These are phyloP conservation scores for Lactifluus subvellereus DNA, from an alignment of 768 basidiomycete species.

Conservation along the genomic window DNA sequence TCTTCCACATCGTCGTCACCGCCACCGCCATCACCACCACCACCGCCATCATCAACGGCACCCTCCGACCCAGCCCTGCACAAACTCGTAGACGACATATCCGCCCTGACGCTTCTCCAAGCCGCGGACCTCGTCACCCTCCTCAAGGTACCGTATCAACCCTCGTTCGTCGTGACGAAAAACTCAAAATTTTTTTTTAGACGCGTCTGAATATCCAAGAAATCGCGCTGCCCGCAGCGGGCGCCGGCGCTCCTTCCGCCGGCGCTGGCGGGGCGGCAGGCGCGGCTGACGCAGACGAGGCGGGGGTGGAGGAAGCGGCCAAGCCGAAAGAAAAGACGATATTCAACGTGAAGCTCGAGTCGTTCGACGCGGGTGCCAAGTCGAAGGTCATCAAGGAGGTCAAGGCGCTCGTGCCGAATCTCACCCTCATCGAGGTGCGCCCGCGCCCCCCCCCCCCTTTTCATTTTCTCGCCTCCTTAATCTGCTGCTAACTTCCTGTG, in stretches of 20 bases:
- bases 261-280: slow-evolving; percentile 45
- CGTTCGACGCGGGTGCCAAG: slow-evolving; percentile 87
- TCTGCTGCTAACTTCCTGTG: too few relatives aligned
- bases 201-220: slow-evolving; percentile 94
- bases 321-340: slow-evolving; percentile 99
- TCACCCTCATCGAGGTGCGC: slow-evolving; percentile 93
- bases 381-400: slow-evolving; percentile 98
- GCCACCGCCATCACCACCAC: slow-evolving; percentile 37
- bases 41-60: slow-evolving; percentile 18
- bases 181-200: slow-evolving; percentile 37
- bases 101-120: slow-evolving; percentile 80
- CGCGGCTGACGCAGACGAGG: slow-evolving; percentile 53
- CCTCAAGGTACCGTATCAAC: slow-evolving; percentile 61
- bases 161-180: background rate
- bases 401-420: slow-evolving; percentile 90
- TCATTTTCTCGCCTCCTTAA: background rate
- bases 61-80: slow-evolving; percentile 61
- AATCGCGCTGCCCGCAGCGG: slow-evolving; percentile 83
- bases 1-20: slow-evolving; percentile 33
- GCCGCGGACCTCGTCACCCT: slow-evolving; percentile 90
- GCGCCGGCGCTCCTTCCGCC: slow-evolving; percentile 51
- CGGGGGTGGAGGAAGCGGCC: slow-evolving; percentile 40
- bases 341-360: slow-evolving; percentile 92
- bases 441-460: background rate
- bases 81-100: slow-evolving; percentile 91